These are phyloP conservation scores for Pseudogymnoascus sp. DNA, from an alignment of 2,329 filamentous ascomycete genomes.

Conservation along the genomic window DNA sequence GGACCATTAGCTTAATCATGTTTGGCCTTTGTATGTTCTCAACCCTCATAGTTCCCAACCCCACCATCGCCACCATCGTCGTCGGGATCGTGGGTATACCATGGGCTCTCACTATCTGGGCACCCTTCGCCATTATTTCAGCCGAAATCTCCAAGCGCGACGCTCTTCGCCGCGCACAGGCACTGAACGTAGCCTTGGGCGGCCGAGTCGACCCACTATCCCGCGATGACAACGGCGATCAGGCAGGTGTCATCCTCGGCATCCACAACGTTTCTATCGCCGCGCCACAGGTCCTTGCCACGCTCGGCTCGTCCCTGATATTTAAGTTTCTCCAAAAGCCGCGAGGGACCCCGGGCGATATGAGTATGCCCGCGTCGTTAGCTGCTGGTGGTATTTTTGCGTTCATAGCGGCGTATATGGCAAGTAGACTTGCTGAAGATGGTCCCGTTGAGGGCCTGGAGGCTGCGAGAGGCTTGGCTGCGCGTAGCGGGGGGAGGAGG, in stretches of 20 bases:
- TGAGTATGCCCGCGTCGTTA: conserved; percentile 79
- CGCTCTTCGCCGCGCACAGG: conserved; percentile 47
- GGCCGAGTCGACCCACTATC: conserved; percentile 23
- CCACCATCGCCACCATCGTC: conserved; percentile 65
- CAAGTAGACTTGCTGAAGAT: conserved; percentile 28
- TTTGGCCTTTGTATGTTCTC: conserved; percentile 76
- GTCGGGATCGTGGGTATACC: conserved; percentile 80
- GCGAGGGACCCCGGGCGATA: conserved; percentile 73
- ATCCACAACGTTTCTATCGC: conserved; percentile 95
- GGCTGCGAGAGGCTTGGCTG: background rate
- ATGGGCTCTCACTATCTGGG: conserved; percentile 91
- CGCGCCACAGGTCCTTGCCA: conserved; percentile 85
- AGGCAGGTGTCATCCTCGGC: conserved; percentile 68
- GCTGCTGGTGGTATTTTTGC: conserved; percentile 76
- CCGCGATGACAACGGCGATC: conserved; percentile 16
- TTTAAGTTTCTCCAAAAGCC: conserved; percentile 85
- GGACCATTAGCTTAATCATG: conserved; percentile 78
- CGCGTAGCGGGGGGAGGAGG: background rate
- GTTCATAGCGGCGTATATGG: conserved; percentile 65
- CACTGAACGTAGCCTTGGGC: conserved; percentile 32
- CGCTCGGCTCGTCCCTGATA: conserved; percentile 72
- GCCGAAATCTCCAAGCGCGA: conserved; percentile 84
- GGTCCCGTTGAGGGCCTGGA: background rate
- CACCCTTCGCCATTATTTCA: conserved; percentile 89
- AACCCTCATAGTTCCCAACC: conserved; percentile 69